phyloP scores from a whole-genome alignment of 768 basidiomycete genomes.

The Boletus bicolor region DNA sequence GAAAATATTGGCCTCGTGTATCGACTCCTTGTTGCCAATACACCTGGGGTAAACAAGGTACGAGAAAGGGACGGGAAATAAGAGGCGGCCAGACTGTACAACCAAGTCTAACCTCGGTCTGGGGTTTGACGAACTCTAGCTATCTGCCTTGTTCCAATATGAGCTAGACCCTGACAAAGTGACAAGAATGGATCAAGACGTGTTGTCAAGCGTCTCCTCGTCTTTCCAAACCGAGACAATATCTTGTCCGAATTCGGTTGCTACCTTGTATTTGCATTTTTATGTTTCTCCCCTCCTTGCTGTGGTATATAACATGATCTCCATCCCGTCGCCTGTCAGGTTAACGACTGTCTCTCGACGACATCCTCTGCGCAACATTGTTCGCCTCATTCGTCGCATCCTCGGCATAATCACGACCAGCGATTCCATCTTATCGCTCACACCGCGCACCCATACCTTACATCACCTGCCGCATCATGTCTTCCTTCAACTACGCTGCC shows the following conservation, averaged over 20 bases:
- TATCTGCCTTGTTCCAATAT: constrained; percentile 16
- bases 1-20: background rate
- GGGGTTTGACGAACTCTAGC: background rate
- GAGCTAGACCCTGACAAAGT: constrained; percentile 10
- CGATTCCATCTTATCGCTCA: background rate
- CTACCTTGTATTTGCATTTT: constrained; percentile 27
- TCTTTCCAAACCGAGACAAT: constrained; percentile 22
- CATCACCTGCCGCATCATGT: constrained; percentile 28
- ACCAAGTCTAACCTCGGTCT: background rate
- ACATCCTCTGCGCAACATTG: constrained; percentile 7
- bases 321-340: constrained; percentile 1
- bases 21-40: background rate
- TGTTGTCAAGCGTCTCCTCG: background rate
- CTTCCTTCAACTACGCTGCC: constrained; percentile 40
- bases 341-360: constrained; percentile 9
- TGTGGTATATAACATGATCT: constrained; percentile 27
- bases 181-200: background rate
- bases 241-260: constrained; percentile 16
- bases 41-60: background rate
- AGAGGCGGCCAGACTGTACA: background rate
- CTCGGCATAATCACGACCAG: background rate
- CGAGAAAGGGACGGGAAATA: background rate
- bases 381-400: constrained; percentile 5
- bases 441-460: background rate
- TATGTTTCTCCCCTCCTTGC: background rate